Evolutionary conservation across 805 yeast species (phyloP).

Genomic region (Starmerella apis): DNA sequence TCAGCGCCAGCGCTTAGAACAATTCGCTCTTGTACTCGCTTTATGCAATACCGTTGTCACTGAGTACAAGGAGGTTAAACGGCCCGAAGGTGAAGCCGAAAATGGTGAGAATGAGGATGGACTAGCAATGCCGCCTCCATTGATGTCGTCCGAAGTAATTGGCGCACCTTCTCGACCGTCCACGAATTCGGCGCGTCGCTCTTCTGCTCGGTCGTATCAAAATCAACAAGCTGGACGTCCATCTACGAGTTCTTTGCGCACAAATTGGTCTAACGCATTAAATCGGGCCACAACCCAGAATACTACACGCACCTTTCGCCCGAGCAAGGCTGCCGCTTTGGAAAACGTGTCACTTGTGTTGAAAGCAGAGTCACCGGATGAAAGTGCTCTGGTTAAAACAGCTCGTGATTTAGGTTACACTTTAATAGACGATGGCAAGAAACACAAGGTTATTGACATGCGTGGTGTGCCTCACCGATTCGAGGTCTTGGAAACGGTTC

Average conservation of each 20-base stretch:
- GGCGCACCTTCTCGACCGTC: slow-evolving; percentile 6
- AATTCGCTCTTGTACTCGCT: slow-evolving; percentile 56
- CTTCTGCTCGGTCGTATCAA: neutral
- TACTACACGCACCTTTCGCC: slow-evolving; percentile 1
- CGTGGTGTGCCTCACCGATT: slow-evolving; percentile 41
- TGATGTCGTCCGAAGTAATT: slow-evolving; percentile 6
- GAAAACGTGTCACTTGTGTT: slow-evolving; percentile 37
- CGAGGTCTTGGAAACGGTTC: slow-evolving; percentile 46
- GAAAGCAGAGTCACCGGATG: slow-evolving; percentile 79
- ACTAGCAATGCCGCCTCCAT: slow-evolving; percentile 4
- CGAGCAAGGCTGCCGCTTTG: slow-evolving; percentile 14
- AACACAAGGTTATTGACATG: slow-evolving; percentile 36
- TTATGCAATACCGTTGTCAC: slow-evolving; percentile 69
- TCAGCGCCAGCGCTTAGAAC: slow-evolving; percentile 43
- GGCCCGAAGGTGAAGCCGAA: neutral
- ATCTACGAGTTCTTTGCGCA: slow-evolving; percentile 6
- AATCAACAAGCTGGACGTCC: slow-evolving; percentile 8
- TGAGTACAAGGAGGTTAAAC: slow-evolving; percentile 30
- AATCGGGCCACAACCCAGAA: neutral
- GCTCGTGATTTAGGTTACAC: slow-evolving; percentile 66
- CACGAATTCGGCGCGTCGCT: neutral
- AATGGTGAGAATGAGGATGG: slow-evolving; percentile 3
- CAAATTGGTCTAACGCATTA: neutral
- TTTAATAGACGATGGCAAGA: slow-evolving; percentile 45
- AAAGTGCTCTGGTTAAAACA: slow-evolving; percentile 64